These are phyloP conservation scores for Fusarium sp. DNA, from an alignment of 2,329 filamentous ascomycete genomes.

Conservation along the genomic window DNA sequence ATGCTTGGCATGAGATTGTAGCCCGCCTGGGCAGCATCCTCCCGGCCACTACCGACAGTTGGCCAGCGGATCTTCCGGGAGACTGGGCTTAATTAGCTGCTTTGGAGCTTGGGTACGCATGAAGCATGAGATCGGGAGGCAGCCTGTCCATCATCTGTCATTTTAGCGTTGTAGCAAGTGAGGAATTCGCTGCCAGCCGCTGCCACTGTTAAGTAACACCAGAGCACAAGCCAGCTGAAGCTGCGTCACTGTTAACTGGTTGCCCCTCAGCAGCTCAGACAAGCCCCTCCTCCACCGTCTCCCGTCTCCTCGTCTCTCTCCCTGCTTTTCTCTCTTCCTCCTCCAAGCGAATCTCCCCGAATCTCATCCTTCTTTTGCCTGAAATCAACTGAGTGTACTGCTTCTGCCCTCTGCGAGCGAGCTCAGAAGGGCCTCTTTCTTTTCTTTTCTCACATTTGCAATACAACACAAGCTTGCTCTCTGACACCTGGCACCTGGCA, in stretches of 20 bases:
- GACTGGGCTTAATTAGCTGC: conserved; percentile 20
- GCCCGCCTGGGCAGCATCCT: conserved; percentile 4
- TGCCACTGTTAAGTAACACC: conserved; percentile 21
- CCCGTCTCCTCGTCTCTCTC: conserved; percentile 28
- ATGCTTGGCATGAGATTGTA: conserved; percentile 38
- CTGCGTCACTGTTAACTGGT: conserved; percentile 40
- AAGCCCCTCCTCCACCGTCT: conserved; percentile 35
- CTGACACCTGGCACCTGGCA: too few relatives aligned
- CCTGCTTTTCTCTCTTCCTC: conserved; percentile 22
- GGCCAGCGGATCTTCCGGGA: conserved; percentile 19
- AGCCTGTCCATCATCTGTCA: conserved; percentile 17
- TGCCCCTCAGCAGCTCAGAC: conserved; percentile 42
- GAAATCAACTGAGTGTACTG: conserved; percentile 6
- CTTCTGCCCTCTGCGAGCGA: conserved; percentile 34
- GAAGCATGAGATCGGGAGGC: conserved; percentile 24
- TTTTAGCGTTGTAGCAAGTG: conserved; percentile 28
- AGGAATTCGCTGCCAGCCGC: conserved; percentile 25
- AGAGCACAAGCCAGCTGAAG: conserved; percentile 39
- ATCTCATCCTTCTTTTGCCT: conserved; percentile 5
- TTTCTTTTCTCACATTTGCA: conserved; percentile 17
- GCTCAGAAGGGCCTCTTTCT: conserved; percentile 35
- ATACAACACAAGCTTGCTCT: conserved; percentile 15
- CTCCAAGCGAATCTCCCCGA: conserved; percentile 2
- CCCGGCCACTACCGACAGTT: conserved; percentile 8
- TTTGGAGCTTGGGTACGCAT: conserved; percentile 11